Evolutionary conservation across 371 early-diverging fungal genomes (phyloP), one percentile per base, ranked within the genome.

Genomic region (Mortierella sp.): DNA sequence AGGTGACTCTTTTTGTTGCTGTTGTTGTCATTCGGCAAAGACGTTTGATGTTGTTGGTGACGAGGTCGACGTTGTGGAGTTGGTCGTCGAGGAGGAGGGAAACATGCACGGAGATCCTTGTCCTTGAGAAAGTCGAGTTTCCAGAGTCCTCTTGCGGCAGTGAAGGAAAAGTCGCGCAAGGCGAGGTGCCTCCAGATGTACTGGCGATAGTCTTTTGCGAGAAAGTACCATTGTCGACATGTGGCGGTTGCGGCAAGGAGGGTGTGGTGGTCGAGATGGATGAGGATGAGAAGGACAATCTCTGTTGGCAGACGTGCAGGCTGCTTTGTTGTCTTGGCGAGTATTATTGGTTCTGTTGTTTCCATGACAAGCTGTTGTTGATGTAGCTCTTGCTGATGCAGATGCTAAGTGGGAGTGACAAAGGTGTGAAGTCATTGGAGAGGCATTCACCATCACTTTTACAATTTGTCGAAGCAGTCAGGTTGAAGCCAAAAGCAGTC

Each of bases 131-230:
- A 78, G 44, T 78, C 78, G 31, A 84, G 84, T 44, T 84, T 84
- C 84, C 84, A 84, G 19, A 68, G 78, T 31, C 78, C 78, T 11
- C 84, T 68, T 9, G 84, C 80, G 16, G 80, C 80, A 1, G 84
- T 84, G 45, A 80, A 84, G 24, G 78, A 71, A 31, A 71, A 84
- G 63, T 84, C 84, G 31, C 75, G 72, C 28, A 65, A 48, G 11
- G 80, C 80, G 0, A 84, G 70, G 44, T 75, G 80, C 24, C 76
- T 47, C 84, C 84, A 84, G 6, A 84, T 74, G 48, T 74, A 80
- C 50, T 84, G 84, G 11, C 80, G 71, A 14, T 84, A 80, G 24
- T 73, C 75, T 31, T 48, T 38, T n/a, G 78, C 81, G 63, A 84
- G 84, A 4, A 70, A 48, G 57, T 68, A 48, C 84, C 84, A 84